Base-by-base conservation (phyloP, 2,329 filamentous ascomycete species). In the Hirsutella rhossiliensis region DNA sequence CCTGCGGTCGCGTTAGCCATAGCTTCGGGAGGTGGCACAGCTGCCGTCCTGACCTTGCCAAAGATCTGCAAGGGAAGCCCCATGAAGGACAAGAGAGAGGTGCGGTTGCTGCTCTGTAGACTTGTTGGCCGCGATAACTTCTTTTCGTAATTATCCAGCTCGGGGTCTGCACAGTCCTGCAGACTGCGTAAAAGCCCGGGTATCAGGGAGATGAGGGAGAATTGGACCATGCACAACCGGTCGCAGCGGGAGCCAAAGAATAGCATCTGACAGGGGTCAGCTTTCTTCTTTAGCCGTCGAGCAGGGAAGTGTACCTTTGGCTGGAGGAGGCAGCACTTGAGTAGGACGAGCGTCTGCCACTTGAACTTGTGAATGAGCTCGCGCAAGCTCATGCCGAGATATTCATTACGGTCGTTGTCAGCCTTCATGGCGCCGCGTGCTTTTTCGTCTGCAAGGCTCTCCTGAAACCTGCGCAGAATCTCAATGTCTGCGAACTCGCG, bases 241-340 rank as follows among this genome's bases (percentile, higher is more conserved):
- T 98, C 92, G 63, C 92, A 97, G 54, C 88, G 81, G n/a, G 90
- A 88, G 49, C 92, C 89, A 56, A 97, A 98, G 68, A 98, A 97
- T 43, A 98, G 80, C 84, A 97, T 97, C 89, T 95, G 23, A 15
- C 23, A 27, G 15, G 20, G 27, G 42, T 51, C 27, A 46, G 47
- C 12, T 38, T 18, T 41, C 20, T n/a, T 17, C 11, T 38, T 4
- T 1, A 19, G 19, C 15, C 3, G 5, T 3, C 15, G 6, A 3
- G 36, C n/a, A n/a, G 13, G 2, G 13, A 15, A 15, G 17, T 57
- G 47, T 51, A 94, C 89, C 80, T 97, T 98, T 43, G 88, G 90
- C 62, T 98, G 90, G 49, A 98, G 71, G 49, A 98, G 69, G 61
- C 89, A 83, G 61, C 87, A 94, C 68, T 98, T 98, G 58, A 98